These are phyloP conservation scores for Populus hybrid DNA, from an alignment of 441 rosid genomes.

Conservation along the genomic window DNA sequence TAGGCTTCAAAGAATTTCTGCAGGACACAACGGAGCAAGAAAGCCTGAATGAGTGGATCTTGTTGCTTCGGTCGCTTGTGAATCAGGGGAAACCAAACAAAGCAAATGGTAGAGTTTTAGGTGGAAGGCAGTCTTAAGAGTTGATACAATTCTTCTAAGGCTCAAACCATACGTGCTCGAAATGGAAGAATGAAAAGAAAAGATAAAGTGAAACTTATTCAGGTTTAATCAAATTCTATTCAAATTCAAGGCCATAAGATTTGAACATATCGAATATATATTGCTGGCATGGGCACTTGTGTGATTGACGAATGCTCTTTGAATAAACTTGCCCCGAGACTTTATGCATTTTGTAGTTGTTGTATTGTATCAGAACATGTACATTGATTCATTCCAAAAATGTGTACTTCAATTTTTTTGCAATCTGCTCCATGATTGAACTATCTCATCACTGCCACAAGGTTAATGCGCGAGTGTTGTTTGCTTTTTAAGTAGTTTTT, in stretches of 20 bases:
- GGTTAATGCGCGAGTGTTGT: not conserved
- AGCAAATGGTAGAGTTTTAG: not conserved
- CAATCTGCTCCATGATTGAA: not conserved
- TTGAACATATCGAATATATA: not conserved
- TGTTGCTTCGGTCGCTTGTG: constrained; percentile 11
- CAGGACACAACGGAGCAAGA: not conserved
- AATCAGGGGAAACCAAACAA: not conserved
- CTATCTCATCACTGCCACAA: not conserved
- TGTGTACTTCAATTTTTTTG: too few species aligned
- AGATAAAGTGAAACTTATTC: not conserved
- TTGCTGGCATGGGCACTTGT: not conserved
- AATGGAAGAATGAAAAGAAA: not conserved
- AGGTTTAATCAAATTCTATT: not conserved
- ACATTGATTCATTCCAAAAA: not conserved
- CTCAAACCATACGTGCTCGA: not conserved
- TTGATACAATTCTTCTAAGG: not conserved
- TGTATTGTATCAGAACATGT: not conserved
- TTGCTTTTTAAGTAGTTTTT: too few species aligned
- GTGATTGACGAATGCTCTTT: not conserved
- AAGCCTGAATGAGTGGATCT: constrained; percentile 4
- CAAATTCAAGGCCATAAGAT: not conserved
- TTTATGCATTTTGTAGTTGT: not conserved
- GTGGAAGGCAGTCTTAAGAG: not conserved
- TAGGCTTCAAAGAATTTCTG: constrained; percentile 24
- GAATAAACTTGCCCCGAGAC: not conserved